Evolutionary conservation across 768 basidiomycete species (phyloP), one percentile per base, ranked within the genome.

Genomic region (Mycena galericulata): DNA sequence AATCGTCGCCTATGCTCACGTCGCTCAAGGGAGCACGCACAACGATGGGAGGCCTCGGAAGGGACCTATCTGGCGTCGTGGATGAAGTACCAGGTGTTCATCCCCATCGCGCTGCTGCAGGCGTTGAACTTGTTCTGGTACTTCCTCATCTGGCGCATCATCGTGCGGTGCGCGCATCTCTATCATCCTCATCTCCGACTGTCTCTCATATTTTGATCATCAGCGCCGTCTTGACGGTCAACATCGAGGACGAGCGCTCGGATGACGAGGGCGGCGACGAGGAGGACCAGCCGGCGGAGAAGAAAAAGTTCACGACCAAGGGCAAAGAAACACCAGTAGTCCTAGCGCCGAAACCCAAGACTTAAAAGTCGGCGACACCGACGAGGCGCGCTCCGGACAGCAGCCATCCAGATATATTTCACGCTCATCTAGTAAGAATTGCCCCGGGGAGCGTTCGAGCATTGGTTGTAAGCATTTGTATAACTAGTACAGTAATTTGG

Each of bases 81-180:
- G 94, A 90, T 97, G 88, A 88, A 84, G 73, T 90, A 88, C 73
- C 94, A 96, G 71, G 88, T 97, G 57, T 94, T 97, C 73, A 67
- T 79, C 0, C 92, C 96, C 0, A 80, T 99, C 62, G 68, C 89
- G 8, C 80, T 95, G 0, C 84, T 99, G 18, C 95, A 96, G 76
- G 72, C 88, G 43, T 84, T 99, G 73, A 98, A 98, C 76, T 66
- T 97, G 27, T 98, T 98, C 84, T 98, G 97, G 97, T 97, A 94
- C 78, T 89, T 84, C 80, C 83, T 96, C 29, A 96, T 98, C 77
- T 79, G 87, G 77, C 89, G 95, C 60, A 92, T 97, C 57, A 83
- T 92, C 18, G 78, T 86, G 54, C 86, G 92, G 94, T 95, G 69
- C 82, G 47, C 58, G 8, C 34, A 20, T 18, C 29, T 27, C 20